A percentile compares a stretch with the other conserved stretches of the same genome.
These are phyloP conservation scores for Neonectria punicea DNA, from an alignment of 2,329 filamentous ascomycete species.

Conservation along the genomic window DNA sequence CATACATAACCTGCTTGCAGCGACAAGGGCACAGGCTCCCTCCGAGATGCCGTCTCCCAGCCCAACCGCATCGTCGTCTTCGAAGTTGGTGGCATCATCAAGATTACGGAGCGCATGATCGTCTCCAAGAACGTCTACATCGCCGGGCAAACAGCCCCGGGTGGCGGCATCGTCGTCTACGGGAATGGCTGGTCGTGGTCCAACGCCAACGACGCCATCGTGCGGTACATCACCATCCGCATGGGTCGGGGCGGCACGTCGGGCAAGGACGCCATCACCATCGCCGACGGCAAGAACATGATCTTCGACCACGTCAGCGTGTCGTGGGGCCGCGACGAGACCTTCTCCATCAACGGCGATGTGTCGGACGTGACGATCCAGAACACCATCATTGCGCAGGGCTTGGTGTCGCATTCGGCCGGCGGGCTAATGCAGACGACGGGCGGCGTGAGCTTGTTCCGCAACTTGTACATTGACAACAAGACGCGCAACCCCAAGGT, in stretches of 20 bases:
- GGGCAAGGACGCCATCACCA: conserved; percentile 64
- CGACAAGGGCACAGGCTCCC: conserved; percentile 51
- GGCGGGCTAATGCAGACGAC: conserved; percentile 63
- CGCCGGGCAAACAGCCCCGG: conserved; percentile 61
- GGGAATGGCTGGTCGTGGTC: conserved; percentile 65
- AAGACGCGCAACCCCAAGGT: conserved; percentile 68
- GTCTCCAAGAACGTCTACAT: conserved; percentile 56
- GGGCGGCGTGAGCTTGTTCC: conserved; percentile 60
- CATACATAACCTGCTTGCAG: conserved; percentile 10
- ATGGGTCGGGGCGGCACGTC: conserved; percentile 62
- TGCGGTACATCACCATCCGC: conserved; percentile 65
- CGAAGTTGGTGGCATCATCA: conserved; percentile 59
- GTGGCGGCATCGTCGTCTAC: conserved; percentile 61
- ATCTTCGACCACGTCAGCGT: conserved; percentile 67
- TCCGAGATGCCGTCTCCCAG: conserved; percentile 52
- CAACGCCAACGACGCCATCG: conserved; percentile 62
- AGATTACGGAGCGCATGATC: conserved; percentile 56
- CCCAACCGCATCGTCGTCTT: conserved; percentile 59
- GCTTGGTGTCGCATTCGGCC: conserved; percentile 63
- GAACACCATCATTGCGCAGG: conserved; percentile 64
- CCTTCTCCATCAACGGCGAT: conserved; percentile 61
- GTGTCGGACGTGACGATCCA: conserved; percentile 62
- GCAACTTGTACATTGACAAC: conserved; percentile 67
- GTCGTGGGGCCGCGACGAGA: conserved; percentile 67
- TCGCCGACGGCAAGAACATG: conserved; percentile 63